Evolutionary conservation across 495 filamentous ascomycete genomes (phyloP), one percentile per base, ranked within the genome.

Genomic region (Friedmanniomyces endolithicus): DNA sequence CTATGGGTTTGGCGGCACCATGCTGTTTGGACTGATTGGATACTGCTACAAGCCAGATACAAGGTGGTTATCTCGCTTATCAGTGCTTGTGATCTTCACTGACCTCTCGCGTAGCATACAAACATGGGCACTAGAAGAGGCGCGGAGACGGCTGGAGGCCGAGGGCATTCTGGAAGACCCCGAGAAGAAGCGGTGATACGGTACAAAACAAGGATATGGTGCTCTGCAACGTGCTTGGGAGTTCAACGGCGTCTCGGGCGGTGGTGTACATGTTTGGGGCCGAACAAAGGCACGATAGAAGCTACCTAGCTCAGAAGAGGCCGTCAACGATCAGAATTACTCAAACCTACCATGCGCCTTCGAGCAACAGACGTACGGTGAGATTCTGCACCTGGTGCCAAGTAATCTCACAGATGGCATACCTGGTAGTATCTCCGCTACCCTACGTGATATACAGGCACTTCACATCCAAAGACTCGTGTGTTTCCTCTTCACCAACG

Each of bases 21-120:
- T 96, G 53, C 68, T 76, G 14, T 72, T 88, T 41, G 84, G 82
- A 33, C 80, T 78, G 52, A 76, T 97, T 33, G 88, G 81, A 61
- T 95, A 96, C 76, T 86, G 87, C 49, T 97, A 88, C 67, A 98
- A 98, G 81, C 92, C 92, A 23, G 92, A 98, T 76, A 97, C 90
- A 48, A 94, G 87, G 92, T 98, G 77, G 72, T 22, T 50, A 6
- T 16, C 6, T n/a, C n/a, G 27, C 8, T 11, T 8, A 24, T 43
- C 14, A 57, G n/a, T n/a, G n/a, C n/a, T n/a, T n/a, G n/a, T 37
- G 11, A 1, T 25, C 25, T 19, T 35, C 23, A 33, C 62, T 68
- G 48, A 62, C 54, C 16, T 50, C 37, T 59, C 19, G 19, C 40
- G 56, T 57, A 98, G 94, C 64, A 97, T 99, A 82, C 90, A 97